Evolutionary conservation across 23 red algal species (phyloP).

Genomic region (Cyanidiococcus yangmingshanensis): DNA sequence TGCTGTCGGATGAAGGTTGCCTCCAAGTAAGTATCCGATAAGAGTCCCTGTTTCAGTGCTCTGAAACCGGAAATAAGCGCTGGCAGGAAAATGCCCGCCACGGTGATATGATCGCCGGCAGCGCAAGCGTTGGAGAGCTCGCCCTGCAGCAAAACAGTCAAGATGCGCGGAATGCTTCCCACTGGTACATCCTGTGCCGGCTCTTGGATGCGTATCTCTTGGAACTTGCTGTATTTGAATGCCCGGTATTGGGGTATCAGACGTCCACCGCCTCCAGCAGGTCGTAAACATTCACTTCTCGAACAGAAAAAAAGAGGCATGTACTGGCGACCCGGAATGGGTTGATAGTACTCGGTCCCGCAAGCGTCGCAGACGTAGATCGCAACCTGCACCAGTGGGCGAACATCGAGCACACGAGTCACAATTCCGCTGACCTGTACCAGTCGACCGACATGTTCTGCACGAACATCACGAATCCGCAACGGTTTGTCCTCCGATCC

Average conservation of each 20-base stretch:
- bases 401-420: slow-evolving; percentile 79
- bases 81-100: slow-evolving; percentile 86
- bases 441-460: slow-evolving; percentile 69
- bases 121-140: slow-evolving; percentile 58
- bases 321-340: slow-evolving; percentile 52
- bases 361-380: slow-evolving; percentile 70
- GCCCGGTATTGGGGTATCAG: slow-evolving; percentile 57
- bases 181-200: slow-evolving; percentile 88
- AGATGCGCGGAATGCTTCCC: slow-evolving; percentile 85
- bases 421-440: slow-evolving; percentile 81
- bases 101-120: slow-evolving; percentile 65
- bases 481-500: slow-evolving; percentile 40
- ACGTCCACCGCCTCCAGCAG: slow-evolving; percentile 17
- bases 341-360: slow-evolving; percentile 87
- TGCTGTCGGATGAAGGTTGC: slow-evolving; percentile 56
- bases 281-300: slow-evolving; percentile 19
- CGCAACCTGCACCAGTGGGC: slow-evolving; percentile 65
- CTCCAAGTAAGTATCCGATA: slow-evolving; percentile 82
- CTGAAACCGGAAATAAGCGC: slow-evolving; percentile 52
- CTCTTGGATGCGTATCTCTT: slow-evolving; percentile 96
- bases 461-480: slow-evolving; percentile 57
- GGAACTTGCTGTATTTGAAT: slow-evolving; percentile 86
- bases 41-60: slow-evolving; percentile 70
- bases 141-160: slow-evolving; percentile 69
- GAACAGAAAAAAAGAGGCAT: slow-evolving; percentile 75